Conservation (phyloP, 345 rosid genomes). For the Moricandia arvensis region DNA sequence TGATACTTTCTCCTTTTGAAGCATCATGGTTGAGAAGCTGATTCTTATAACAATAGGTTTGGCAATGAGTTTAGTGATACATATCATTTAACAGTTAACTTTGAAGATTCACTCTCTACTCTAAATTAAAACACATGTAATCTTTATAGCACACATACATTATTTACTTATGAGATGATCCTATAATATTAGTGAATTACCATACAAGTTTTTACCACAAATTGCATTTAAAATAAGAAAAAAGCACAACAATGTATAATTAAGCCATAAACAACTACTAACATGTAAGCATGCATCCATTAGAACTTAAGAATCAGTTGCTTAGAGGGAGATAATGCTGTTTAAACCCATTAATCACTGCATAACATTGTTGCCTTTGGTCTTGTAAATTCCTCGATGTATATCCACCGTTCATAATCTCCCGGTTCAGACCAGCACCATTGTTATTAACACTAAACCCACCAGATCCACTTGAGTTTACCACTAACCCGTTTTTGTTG, state of each 20-base stretch:
- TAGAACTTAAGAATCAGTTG: not conserved
- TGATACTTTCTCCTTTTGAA: not conserved
- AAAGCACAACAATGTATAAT: not conserved
- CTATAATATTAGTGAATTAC: not conserved
- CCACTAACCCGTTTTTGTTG: constrained; percentile 22
- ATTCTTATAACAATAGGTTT: not conserved
- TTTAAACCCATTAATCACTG: constrained; percentile 35
- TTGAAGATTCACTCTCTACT: not conserved
- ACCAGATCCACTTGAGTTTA: constrained; percentile 20
- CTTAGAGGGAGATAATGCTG: constrained; percentile 23
- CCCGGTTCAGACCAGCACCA: constrained; percentile 16
- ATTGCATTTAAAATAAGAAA: not conserved
- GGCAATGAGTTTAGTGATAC: not conserved
- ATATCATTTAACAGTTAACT: not conserved
- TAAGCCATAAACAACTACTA: not conserved
- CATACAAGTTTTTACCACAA: not conserved
- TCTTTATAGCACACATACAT: not conserved
- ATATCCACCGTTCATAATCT: constrained; percentile 22
- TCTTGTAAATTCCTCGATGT: constrained; percentile 25
- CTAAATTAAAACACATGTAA: not conserved
- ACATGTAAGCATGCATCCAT: not conserved
- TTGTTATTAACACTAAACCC: constrained; percentile 26
- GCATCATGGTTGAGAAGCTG: constrained; percentile 10
- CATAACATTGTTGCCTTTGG: constrained; percentile 39
- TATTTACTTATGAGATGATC: not conserved